A percentile compares a stretch with the other conserved stretches of the same genome.
These are phyloP conservation scores for Pseudocercospora cruenta DNA, from an alignment of 2,329 filamentous ascomycete species.

Conservation along the genomic window DNA sequence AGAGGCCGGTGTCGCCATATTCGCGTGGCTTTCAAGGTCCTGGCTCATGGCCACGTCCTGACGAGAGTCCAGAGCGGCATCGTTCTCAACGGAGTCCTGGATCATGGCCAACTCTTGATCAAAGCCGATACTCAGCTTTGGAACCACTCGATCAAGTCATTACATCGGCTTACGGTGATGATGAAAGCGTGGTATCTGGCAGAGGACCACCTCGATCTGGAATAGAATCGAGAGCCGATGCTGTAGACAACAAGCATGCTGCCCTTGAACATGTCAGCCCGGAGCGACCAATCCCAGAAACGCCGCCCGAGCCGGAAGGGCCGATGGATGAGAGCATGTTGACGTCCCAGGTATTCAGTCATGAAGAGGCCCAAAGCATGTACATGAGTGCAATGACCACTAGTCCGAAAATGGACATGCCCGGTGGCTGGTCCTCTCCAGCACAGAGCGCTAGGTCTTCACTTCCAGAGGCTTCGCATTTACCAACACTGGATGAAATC, in stretches of 20 bases:
- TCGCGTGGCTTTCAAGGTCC: conserved; percentile 29
- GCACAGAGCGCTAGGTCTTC: conserved; percentile 27
- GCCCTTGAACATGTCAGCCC: conserved; percentile 23
- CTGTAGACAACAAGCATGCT: conserved; percentile 30
- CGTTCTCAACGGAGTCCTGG: conserved; percentile 26
- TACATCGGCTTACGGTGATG: conserved; percentile 3
- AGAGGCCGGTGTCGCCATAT: conserved; percentile 32
- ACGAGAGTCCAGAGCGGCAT: conserved; percentile 27
- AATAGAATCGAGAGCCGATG: background rate
- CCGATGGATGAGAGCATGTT: conserved; percentile 35
- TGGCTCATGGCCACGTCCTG: conserved; percentile 36
- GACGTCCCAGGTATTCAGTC: conserved; percentile 71
- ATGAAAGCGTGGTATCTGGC: background rate
- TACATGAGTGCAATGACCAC: conserved; percentile 72
- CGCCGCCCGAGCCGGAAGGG: conserved; percentile 9
- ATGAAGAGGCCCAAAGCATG: conserved; percentile 83
- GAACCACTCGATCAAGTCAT: conserved; percentile 30
- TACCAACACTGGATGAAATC: conserved; percentile 5
- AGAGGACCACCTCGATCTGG: background rate
- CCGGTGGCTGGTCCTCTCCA: conserved; percentile 50
- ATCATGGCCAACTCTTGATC: conserved; percentile 34
- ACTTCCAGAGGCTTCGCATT: conserved; percentile 34
- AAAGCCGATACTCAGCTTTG: conserved; percentile 24
- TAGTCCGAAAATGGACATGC: conserved; percentile 37
- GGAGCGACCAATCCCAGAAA: conserved; percentile 5